Percentiles rank a stretch among this genome's conserved stretches.
These are phyloP conservation scores for Penicillium sp. DNA, from an alignment of 2,329 filamentous ascomycete species.

Conservation along the genomic window DNA sequence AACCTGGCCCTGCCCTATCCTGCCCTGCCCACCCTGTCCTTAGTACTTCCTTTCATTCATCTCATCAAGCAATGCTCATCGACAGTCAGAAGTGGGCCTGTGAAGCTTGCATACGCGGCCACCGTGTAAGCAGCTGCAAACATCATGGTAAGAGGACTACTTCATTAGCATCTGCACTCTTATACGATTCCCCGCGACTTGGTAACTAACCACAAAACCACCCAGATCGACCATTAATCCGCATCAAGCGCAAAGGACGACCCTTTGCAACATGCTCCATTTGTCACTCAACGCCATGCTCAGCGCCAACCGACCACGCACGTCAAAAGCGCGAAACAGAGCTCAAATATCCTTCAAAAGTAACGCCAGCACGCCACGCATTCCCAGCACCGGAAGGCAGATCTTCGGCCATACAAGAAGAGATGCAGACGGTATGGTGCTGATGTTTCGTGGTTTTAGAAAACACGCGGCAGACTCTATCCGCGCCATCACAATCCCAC, in stretches of 20 bases:
- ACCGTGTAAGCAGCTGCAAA: constrained; percentile 94
- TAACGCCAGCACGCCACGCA: constrained; percentile 23
- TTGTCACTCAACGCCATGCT: constrained; percentile 77
- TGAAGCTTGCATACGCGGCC: constrained; percentile 91
- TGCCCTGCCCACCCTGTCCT: constrained; percentile 2
- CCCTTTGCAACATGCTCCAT: constrained; percentile 94
- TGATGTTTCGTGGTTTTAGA: constrained; percentile 23
- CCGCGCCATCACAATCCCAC: constrained; percentile 18
- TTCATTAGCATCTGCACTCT: too few species aligned
- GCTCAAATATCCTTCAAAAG: constrained; percentile 30
- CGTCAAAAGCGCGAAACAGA: constrained; percentile 48
- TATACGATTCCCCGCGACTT: too few species aligned
- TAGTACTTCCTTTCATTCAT: constrained; percentile 14
- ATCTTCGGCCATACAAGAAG: constrained; percentile 12
- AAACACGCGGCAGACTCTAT: constrained; percentile 22
- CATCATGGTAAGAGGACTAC: constrained; percentile 65
- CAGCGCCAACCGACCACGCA: constrained; percentile 82
- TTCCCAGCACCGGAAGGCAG: constrained; percentile 11
- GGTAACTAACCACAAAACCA: not conserved
- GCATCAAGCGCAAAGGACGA: constrained; percentile 95
- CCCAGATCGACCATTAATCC: constrained; percentile 78
- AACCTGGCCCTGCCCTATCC: constrained; percentile 6
- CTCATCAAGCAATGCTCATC: constrained; percentile 60
- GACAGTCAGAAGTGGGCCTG: constrained; percentile 96
- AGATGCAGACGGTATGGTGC: constrained; percentile 19